Evolutionary conservation across 106 monocot species (phyloP), one percentile per base, ranked within the genome.

Genomic region (Xerophyta viscosa): DNA sequence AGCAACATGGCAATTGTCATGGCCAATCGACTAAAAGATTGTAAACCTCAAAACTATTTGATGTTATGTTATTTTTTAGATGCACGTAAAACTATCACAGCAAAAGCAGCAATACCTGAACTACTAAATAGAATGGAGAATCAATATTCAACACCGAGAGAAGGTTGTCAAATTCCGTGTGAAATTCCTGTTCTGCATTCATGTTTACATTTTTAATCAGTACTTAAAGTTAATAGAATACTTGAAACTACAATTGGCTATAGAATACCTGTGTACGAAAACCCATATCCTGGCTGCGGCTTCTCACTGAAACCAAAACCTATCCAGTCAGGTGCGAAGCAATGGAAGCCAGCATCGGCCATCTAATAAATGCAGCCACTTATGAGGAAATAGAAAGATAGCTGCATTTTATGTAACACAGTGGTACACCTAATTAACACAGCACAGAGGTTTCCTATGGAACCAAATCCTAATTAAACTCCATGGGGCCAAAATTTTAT

Each of bases 221-320:
- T 48, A 21, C 48, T 22, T 48, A 48, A 59, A 13, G 12, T 14
- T 42, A 44, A 11, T 8, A 24, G 44, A 59, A 24, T 6, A 24
- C 24, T n/a, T n/a, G 7, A 46, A 24, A n/a, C 29, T 6, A 29
- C 63, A 17, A 11, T 11, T 5, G 33, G 11, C 11, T 11, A 6
- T 11, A 33, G 11, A 33, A 60, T 8, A 94, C 93, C 93, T 69
- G 77, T 85, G 26, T 88, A 96, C 46, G 65, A 31, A 54, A 84
- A 96, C 55, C 78, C 94, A 66, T 88, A 96, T 50, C 88, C 88
- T 44, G 88, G 88, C 50, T 96, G 94, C 12, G 94, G 94, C 52
- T 81, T 96, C 56, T 96, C 94, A 52, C 94, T 96, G 57, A 96
- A 96, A 57, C 93, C 93, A 78, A 94, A 94, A 56, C 94, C 94